Conservation (phyloP, 1,284 basidiomycete species). For the Ganoderma multipileum region DNA sequence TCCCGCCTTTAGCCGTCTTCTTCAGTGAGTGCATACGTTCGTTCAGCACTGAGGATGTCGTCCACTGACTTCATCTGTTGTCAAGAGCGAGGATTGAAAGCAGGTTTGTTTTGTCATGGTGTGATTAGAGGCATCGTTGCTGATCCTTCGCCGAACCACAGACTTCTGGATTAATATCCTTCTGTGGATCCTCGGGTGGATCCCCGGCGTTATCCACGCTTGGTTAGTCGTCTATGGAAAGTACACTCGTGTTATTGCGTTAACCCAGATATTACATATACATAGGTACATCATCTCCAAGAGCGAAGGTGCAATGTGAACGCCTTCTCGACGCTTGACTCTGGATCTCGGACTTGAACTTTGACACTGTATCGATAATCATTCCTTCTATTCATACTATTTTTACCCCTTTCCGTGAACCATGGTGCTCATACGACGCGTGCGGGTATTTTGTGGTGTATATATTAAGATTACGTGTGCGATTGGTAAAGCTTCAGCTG, state of each 20-base stretch:
- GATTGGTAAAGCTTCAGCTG: neutral
- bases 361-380: neutral
- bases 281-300: slow-evolving; percentile 52
- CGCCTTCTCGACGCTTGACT: neutral
- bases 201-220: slow-evolving; percentile 64
- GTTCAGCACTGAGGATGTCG: neutral
- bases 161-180: slow-evolving; percentile 65
- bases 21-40: slow-evolving; percentile 47
- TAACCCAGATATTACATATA: slow-evolving; percentile 21
- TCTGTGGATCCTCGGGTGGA: slow-evolving; percentile 61
- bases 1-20: slow-evolving; percentile 61
- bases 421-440: neutral
- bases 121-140: neutral
- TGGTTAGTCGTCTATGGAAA: slow-evolving; percentile 44
- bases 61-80: neutral
- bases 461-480: neutral
- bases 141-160: slow-evolving; percentile 24
- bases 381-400: neutral
- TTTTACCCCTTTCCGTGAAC: neutral
- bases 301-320: slow-evolving; percentile 35
- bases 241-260: neutral
- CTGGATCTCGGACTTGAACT: neutral
- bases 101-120: slow-evolving; percentile 37
- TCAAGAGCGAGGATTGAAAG: slow-evolving; percentile 48
- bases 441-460: neutral